A percentile compares a stretch with the other conserved stretches of the same genome.
Evolutionary conservation across 371 early-diverging fungal species (phyloP).

Genomic region (Smittium mucronatum): DNA sequence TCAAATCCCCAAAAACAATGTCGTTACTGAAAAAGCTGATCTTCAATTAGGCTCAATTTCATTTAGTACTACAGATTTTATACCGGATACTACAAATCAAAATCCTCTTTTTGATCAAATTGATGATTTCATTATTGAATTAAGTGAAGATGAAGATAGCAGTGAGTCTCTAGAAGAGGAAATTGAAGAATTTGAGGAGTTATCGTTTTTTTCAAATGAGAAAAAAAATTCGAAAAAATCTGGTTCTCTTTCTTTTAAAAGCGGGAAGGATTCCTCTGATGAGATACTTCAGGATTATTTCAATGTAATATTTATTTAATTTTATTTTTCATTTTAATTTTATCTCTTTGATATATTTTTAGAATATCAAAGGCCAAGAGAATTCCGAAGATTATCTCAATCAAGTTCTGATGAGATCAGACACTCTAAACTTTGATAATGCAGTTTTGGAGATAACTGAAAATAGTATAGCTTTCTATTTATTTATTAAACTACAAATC

Average conservation of each 20-base stretch:
- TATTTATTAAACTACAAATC: neutral
- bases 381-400: neutral
- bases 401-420: neutral
- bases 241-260: neutral
- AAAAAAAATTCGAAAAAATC: neutral
- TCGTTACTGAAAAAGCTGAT: neutral
- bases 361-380: neutral
- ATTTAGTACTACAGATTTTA: neutral
- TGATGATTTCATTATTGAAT: neutral
- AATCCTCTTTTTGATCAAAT: neutral
- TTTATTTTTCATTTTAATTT: neutral
- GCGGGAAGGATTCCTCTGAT: neutral
- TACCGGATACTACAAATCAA: neutral
- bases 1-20: too few species aligned
- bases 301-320: neutral
- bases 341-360: neutral
- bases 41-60: neutral
- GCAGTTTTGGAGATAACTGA: neutral
- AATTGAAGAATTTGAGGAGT: neutral
- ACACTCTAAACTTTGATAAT: neutral
- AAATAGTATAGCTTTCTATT: neutral
- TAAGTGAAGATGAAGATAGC: neutral
- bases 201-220: neutral
- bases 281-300: neutral
- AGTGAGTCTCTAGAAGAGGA: neutral